These are phyloP conservation scores for Ustilago curta DNA, from an alignment of 1,284 basidiomycete species.

Conservation along the genomic window DNA sequence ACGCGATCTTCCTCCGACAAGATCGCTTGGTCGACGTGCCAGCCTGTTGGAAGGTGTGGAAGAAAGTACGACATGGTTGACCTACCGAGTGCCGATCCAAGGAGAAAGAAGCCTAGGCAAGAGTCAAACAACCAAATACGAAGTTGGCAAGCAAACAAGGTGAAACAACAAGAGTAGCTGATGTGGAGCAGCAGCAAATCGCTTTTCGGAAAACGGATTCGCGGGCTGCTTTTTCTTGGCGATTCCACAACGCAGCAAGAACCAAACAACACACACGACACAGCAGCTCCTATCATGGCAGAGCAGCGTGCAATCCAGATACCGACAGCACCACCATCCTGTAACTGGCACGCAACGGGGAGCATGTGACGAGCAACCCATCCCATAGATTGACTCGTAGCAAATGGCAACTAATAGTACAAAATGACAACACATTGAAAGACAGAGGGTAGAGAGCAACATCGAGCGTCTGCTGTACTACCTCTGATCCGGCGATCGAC, in stretches of 20 bases:
- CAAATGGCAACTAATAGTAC: conserved; percentile 16
- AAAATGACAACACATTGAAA: conserved; percentile 3
- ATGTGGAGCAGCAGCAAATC: conserved; percentile 10
- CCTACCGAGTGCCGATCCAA: neutral
- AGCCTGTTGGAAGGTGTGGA: conserved; percentile 83
- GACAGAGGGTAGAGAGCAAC: too few species aligned
- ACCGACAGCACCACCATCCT: neutral
- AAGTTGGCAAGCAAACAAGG: neutral
- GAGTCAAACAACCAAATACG: neutral
- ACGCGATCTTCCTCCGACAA: conserved; percentile 96
- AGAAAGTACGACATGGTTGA: conserved; percentile 76
- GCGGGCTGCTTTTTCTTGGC: conserved; percentile 2
- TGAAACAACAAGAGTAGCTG: conserved; percentile 24
- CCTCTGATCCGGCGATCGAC: conserved; percentile 33
- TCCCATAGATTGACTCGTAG: conserved; percentile 1
- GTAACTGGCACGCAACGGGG: too few species aligned
- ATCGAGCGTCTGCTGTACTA: neutral
- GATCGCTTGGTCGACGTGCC: conserved; percentile 78
- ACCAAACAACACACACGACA: conserved; percentile 1
- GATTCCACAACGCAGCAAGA: neutral
- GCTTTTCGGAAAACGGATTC: conserved; percentile 23
- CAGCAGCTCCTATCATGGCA: neutral
- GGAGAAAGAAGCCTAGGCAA: neutral
- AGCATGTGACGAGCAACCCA: neutral
- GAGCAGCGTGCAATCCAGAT: too few species aligned